Percentiles rank a stretch among this genome's conserved stretches.
Evolutionary conservation across 1,284 basidiomycete genomes (phyloP).

Genomic region (Albatrellus sp.): DNA sequence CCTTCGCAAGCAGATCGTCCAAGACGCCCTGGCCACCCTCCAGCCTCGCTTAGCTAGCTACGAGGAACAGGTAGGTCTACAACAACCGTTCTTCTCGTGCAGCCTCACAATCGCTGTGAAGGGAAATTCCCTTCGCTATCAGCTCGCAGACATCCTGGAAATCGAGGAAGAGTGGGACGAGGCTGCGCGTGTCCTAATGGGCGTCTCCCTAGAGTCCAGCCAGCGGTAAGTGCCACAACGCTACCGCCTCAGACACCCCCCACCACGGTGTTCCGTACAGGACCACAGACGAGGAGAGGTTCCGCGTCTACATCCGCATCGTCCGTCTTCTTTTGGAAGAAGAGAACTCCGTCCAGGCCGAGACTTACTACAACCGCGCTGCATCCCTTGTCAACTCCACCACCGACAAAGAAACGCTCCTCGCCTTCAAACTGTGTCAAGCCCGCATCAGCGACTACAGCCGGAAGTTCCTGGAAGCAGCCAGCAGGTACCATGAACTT

Average conservation of each 20-base stretch:
- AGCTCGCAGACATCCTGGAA: constrained; percentile 84
- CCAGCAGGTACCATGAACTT: constrained; percentile 87
- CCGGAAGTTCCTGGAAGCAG: constrained; percentile 91
- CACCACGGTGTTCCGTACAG: constrained; percentile 22
- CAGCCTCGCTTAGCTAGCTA: constrained; percentile 77
- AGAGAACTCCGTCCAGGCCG: constrained; percentile 87
- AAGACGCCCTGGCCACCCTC: constrained; percentile 59
- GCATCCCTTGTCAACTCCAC: constrained; percentile 75
- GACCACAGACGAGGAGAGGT: constrained; percentile 74
- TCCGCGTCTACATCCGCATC: constrained; percentile 87
- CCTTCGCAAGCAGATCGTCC: constrained; percentile 54
- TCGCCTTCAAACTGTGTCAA: constrained; percentile 81
- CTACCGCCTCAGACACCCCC: background rate
- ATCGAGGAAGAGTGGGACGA: constrained; percentile 86
- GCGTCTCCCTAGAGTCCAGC: constrained; percentile 86
- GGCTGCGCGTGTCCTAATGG: constrained; percentile 84
- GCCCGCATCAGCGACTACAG: constrained; percentile 89
- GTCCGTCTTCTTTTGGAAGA: constrained; percentile 93
- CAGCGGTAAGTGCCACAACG: constrained; percentile 44
- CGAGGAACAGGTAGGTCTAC: constrained; percentile 79
- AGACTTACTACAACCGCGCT: constrained; percentile 95
- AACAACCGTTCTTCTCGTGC: constrained; percentile 4
- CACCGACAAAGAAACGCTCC: constrained; percentile 62
- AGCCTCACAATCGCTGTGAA: constrained; percentile 19
- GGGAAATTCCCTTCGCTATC: constrained; percentile 76